Evolutionary conservation across 192 early-diverging fungal genomes (phyloP).

Genomic region (Powellomyces hirtus): DNA sequence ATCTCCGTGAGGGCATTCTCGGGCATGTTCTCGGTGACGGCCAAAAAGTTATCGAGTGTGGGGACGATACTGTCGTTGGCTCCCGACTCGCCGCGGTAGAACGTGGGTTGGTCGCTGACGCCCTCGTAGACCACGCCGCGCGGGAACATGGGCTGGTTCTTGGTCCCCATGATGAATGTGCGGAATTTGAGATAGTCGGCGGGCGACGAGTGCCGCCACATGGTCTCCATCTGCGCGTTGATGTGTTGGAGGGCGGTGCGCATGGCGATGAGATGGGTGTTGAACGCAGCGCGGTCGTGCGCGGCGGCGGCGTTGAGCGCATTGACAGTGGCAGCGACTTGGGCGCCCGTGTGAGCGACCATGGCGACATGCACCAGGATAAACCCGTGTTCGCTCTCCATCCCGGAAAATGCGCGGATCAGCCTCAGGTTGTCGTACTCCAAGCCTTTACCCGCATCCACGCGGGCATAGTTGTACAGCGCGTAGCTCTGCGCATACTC

Average conservation of each 20-base stretch:
- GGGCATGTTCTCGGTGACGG: constrained; percentile 77
- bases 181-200: constrained; percentile 81
- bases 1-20: constrained; percentile 76
- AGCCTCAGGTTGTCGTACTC: constrained; percentile 72
- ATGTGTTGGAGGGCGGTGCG: constrained; percentile 63
- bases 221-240: constrained; percentile 77
- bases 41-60: constrained; percentile 80
- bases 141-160: constrained; percentile 87
- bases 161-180: constrained; percentile 90
- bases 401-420: constrained; percentile 76
- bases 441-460: constrained; percentile 53
- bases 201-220: constrained; percentile 68
- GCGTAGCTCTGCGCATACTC: constrained; percentile 55
- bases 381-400: constrained; percentile 75
- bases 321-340: constrained; percentile 61
- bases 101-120: constrained; percentile 47
- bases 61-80: constrained; percentile 87
- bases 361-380: constrained; percentile 88
- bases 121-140: constrained; percentile 86
- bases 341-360: constrained; percentile 67
- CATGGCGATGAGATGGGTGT: constrained; percentile 55
- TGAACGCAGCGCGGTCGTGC: constrained; percentile 61
- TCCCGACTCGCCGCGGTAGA: constrained; percentile 80
- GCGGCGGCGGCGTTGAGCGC: constrained; percentile 54
- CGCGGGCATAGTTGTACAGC: constrained; percentile 83